Conservation (phyloP, 2,329 filamentous ascomycete genomes). For the Neofusicoccum kwambonambiense region DNA sequence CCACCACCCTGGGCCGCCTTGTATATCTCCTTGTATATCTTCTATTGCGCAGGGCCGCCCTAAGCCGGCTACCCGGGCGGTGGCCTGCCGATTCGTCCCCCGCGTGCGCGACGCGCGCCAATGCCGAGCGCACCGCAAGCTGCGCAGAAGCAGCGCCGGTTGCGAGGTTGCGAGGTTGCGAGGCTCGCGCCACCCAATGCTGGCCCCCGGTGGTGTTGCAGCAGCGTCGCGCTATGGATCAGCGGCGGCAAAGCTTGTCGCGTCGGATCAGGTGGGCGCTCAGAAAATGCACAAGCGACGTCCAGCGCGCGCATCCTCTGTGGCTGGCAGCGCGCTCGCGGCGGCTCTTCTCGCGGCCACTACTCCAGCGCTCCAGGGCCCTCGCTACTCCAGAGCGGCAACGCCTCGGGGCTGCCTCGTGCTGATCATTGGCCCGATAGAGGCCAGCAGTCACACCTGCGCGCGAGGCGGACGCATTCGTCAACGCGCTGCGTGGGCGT, state of each 20-base stretch:
- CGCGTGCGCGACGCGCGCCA: background rate
- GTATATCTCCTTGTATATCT: background rate
- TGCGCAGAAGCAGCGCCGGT: background rate
- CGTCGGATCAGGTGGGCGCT: constrained; percentile 2
- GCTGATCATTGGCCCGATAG: constrained; percentile 9
- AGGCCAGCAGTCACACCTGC: background rate
- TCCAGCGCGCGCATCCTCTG: too few species aligned
- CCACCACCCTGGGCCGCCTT: background rate
- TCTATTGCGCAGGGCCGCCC: background rate
- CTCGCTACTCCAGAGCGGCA: background rate
- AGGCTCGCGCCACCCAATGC: background rate
- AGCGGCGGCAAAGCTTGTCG: constrained; percentile 8
- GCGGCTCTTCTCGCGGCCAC: constrained; percentile 3
- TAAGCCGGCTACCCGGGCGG: background rate
- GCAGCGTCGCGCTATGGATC: constrained; percentile 1
- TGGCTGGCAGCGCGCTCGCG: background rate
- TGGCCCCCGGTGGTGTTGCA: background rate
- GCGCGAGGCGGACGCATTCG: background rate
- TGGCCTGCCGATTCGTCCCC: background rate
- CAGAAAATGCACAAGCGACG: background rate
- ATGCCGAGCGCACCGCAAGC: background rate
- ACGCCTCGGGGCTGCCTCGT: background rate
- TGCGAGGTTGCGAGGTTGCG: background rate
- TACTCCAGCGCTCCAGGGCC: background rate
- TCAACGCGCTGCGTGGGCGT: background rate